Base-by-base conservation (phyloP, 352 stramenopile genomes). In the Phytopythium boreale region DNA sequence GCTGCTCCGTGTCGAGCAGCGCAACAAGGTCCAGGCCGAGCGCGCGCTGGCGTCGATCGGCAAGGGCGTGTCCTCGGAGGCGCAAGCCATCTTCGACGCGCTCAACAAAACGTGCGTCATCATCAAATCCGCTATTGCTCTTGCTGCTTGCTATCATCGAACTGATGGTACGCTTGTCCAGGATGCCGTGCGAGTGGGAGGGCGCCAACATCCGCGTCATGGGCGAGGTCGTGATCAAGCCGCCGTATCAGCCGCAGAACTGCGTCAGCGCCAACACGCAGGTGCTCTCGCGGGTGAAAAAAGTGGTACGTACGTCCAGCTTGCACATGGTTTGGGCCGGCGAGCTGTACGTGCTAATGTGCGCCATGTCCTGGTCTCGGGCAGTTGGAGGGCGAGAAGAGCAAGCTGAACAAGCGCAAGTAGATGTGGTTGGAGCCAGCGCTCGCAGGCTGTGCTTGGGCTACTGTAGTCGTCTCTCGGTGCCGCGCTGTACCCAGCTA, bases 151-250 rank as follows among this genome's bases (percentile, higher is more conserved):
- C 0, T 24, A 47, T 9, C 11, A 14, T 10, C 15, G 12, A 4
- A 41, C 36, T 56, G 34, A 47, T 46, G 41, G 12, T 27, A 6
- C 61, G 24, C n/a, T 14, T 27, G 24, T 67, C 19, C 43, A 93
- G 84, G 39, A 95, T 95, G 86, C 86, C 86, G 27, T 95, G 86
- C 67, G 75, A 90, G 52, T 96, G 88, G 88, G 83, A 94, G 62
- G 85, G 74, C 7, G 67, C 70, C 56, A 89, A 88, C 74, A 96
- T 96, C 49, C 82, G 86, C 37, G 85, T 94, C 43, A 94, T 95
- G 86, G 77, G 79, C 26, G 87, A 93, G 22, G 87, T 96, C 41
- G 61, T 92, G 39, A 94, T 96, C 73, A 87, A 88, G 62, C 84
- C 88, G 31, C 88, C 86, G 57, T 96, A 96, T 60, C 75, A 91